phyloP scores from a whole-genome alignment of 2,329 filamentous ascomycete genomes.

The Plectosphaerella sp. region DNA sequence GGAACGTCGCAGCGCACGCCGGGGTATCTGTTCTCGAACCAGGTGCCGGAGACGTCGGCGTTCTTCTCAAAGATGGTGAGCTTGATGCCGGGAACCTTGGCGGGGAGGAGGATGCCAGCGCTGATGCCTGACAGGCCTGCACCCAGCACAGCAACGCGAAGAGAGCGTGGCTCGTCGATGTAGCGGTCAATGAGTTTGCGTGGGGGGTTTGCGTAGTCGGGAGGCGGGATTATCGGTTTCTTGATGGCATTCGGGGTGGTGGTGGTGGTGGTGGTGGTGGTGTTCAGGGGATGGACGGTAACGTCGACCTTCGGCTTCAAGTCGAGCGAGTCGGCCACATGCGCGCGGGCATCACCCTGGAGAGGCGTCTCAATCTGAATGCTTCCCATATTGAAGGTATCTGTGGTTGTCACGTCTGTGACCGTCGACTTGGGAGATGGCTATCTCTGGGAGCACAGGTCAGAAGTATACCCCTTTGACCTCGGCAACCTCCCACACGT shows the following conservation, averaged over 20 bases:
- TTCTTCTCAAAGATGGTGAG: slow-evolving; percentile 68
- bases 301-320: neutral
- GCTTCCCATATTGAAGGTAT: neutral
- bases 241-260: neutral
- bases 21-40: slow-evolving; percentile 55
- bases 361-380: neutral
- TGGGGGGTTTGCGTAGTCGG: slow-evolving; percentile 11
- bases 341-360: neutral
- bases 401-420: neutral
- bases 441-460: too few species aligned
- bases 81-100: slow-evolving; percentile 63
- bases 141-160: slow-evolving; percentile 58
- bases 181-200: slow-evolving; percentile 28
- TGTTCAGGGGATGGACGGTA: neutral
- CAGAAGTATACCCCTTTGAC: too few species aligned
- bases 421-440: too few species aligned
- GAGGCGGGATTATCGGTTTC: neutral
- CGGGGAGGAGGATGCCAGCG: slow-evolving; percentile 61
- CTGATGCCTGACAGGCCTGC: slow-evolving; percentile 60
- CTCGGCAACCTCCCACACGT: too few species aligned
- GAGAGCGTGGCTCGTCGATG: slow-evolving; percentile 41
- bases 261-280: neutral
- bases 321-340: too few species aligned
- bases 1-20: slow-evolving; percentile 65
- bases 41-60: slow-evolving; percentile 54